Conservation (phyloP, 108 stramenopile species). For the Aurantiochytrium sp. region DNA sequence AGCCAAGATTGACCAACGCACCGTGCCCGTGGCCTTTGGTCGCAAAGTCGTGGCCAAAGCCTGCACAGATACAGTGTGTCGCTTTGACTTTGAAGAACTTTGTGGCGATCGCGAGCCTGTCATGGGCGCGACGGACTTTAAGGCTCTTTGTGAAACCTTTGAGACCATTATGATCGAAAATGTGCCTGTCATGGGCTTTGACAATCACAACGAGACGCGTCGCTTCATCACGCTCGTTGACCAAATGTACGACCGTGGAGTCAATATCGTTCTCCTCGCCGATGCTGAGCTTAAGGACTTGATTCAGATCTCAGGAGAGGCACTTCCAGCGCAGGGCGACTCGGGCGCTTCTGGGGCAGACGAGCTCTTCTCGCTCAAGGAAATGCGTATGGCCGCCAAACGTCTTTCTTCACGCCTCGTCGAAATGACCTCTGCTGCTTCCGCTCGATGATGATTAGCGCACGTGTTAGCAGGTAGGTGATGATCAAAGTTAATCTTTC, state of each 20-base stretch:
- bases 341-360: not conserved
- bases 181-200: constrained; percentile 13
- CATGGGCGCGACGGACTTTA: constrained; percentile 27
- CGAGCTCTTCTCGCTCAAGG: constrained; percentile 6
- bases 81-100: constrained; percentile 22
- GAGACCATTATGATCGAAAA: not conserved
- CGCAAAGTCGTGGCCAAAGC: not conserved
- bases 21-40: constrained; percentile 14
- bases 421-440: not conserved
- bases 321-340: not conserved
- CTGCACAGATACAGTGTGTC: not conserved
- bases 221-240: constrained; percentile 60
- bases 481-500: too few species aligned
- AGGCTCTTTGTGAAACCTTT: not conserved
- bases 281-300: not conserved
- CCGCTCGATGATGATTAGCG: too few species aligned
- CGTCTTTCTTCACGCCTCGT: not conserved
- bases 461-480: too few species aligned
- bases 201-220: constrained; percentile 43
- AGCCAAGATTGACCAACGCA: not conserved
- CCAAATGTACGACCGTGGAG: constrained; percentile 48
- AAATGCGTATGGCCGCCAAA: not conserved
- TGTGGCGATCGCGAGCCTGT: constrained; percentile 9
- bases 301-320: not conserved
- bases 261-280: not conserved